A percentile compares a stretch with the other conserved stretches of the same genome.
phyloP scores from a whole-genome alignment of 2,329 filamentous ascomycete species.

The Pyrenophora teres region DNA sequence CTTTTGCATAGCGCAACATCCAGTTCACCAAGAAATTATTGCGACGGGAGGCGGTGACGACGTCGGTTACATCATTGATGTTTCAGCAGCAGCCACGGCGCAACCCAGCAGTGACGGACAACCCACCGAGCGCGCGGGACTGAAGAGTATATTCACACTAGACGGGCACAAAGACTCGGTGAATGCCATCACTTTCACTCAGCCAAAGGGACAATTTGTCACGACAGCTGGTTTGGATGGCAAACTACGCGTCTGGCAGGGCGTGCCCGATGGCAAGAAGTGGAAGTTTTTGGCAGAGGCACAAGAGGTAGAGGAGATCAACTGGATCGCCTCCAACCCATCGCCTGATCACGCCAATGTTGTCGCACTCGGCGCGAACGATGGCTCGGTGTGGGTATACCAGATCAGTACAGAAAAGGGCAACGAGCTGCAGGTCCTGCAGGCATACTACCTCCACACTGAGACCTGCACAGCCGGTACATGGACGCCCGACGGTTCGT shows the following conservation, averaged over 20 bases:
- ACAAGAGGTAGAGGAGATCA: slow-evolving; percentile 92
- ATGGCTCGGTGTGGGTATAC: slow-evolving; percentile 96
- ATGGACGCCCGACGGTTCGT: slow-evolving; percentile 85
- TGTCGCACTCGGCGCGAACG: slow-evolving; percentile 82
- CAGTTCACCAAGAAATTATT: slow-evolving; percentile 74
- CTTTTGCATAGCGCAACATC: slow-evolving; percentile 94
- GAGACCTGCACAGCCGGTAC: slow-evolving; percentile 83
- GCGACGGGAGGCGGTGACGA: slow-evolving; percentile 89
- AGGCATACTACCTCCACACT: slow-evolving; percentile 91
- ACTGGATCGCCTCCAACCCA: slow-evolving; percentile 83
- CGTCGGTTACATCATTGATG: slow-evolving; percentile 84
- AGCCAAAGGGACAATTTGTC: slow-evolving; percentile 80
- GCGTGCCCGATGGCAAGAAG: slow-evolving; percentile 55
- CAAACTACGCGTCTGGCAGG: slow-evolving; percentile 71
- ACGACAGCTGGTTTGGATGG: slow-evolving; percentile 90
- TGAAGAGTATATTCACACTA: slow-evolving; percentile 72
- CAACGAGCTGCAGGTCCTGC: slow-evolving; percentile 75
- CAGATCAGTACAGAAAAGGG: slow-evolving; percentile 69
- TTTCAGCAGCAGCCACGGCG: slow-evolving; percentile 65
- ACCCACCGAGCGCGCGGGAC: slow-evolving; percentile 60
- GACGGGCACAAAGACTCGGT: slow-evolving; percentile 93
- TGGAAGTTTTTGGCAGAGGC: slow-evolving; percentile 75
- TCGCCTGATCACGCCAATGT: slow-evolving; percentile 73
- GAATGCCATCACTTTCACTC: slow-evolving; percentile 82
- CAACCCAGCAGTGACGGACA: slow-evolving; percentile 63